phyloP scores from a whole-genome alignment of 768 basidiomycete genomes.

The Calocybe indica region DNA sequence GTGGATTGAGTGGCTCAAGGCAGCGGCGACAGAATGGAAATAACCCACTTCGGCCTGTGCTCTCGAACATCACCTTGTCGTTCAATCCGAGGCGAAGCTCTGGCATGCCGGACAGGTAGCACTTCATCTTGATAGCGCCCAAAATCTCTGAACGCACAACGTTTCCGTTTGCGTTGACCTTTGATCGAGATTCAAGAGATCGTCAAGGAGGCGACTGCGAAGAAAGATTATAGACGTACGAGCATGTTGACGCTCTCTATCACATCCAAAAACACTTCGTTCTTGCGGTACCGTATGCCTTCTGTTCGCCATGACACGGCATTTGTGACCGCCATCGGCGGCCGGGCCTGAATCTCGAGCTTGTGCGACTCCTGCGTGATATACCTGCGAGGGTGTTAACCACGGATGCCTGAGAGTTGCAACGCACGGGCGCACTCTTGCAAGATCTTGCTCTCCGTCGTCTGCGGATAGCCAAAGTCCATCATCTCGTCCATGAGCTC shows the following conservation, averaged over 20 bases:
- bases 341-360: slow-evolving; percentile 86
- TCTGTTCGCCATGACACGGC: slow-evolving; percentile 99
- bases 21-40: neutral
- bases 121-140: slow-evolving; percentile 99
- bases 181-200: neutral
- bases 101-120: slow-evolving; percentile 99
- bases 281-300: slow-evolving; percentile 95
- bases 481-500: slow-evolving; percentile 99
- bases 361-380: slow-evolving; percentile 99
- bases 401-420: neutral
- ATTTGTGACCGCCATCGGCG: slow-evolving; percentile 96
- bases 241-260: slow-evolving; percentile 96
- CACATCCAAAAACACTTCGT: slow-evolving; percentile 98
- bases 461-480: slow-evolving; percentile 99
- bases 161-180: slow-evolving; percentile 97
- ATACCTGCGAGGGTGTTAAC: slow-evolving; percentile 45
- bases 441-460: slow-evolving; percentile 97
- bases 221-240: slow-evolving; percentile 37
- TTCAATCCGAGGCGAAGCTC: slow-evolving; percentile 93
- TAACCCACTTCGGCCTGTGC: slow-evolving; percentile 83
- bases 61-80: slow-evolving; percentile 99
- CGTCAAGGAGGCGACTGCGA: neutral
- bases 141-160: slow-evolving; percentile 97
- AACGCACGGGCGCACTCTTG: slow-evolving; percentile 65
- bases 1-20: neutral